Evolutionary conservation across 805 yeast genomes (phyloP).

Genomic region (Saccharomycopsis sp.): DNA sequence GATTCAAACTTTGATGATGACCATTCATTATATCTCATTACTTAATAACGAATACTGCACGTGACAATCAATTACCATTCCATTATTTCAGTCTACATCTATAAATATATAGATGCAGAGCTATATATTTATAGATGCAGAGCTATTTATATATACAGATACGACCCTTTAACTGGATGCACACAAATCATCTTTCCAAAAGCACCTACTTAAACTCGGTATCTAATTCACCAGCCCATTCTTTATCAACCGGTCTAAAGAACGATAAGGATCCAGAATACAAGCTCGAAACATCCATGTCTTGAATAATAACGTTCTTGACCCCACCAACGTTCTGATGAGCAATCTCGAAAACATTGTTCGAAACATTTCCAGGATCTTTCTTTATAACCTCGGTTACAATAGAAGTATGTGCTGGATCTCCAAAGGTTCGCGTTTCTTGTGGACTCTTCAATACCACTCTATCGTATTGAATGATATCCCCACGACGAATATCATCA

Average conservation of each 20-base stretch:
- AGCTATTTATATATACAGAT: no score
- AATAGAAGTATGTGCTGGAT: slow-evolving; percentile 48
- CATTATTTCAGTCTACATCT: no score
- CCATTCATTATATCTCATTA: no score
- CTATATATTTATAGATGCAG: no score
- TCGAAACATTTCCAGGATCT: slow-evolving; percentile 23
- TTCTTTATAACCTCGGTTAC: slow-evolving; percentile 32
- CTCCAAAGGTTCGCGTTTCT: slow-evolving; percentile 36
- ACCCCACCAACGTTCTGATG: slow-evolving; percentile 47
- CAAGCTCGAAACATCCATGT: slow-evolving; percentile 33
- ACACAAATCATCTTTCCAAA: no score
- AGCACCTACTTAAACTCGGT: neutral
- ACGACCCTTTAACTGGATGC: no score
- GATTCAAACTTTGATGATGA: no score
- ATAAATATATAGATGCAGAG: no score
- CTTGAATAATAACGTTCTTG: slow-evolving; percentile 35
- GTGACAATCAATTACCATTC: no score
- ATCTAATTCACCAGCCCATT: slow-evolving; percentile 35
- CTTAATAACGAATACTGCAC: no score
- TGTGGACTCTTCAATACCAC: slow-evolving; percentile 35
- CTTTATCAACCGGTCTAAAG: slow-evolving; percentile 42
- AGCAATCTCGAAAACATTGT: slow-evolving; percentile 29
- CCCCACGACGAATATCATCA: slow-evolving; percentile 48
- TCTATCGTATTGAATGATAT: slow-evolving; percentile 42
- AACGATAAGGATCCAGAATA: slow-evolving; percentile 38